Conservation (phyloP, 441 rosid genomes). For the Aleurites moluccanus region DNA sequence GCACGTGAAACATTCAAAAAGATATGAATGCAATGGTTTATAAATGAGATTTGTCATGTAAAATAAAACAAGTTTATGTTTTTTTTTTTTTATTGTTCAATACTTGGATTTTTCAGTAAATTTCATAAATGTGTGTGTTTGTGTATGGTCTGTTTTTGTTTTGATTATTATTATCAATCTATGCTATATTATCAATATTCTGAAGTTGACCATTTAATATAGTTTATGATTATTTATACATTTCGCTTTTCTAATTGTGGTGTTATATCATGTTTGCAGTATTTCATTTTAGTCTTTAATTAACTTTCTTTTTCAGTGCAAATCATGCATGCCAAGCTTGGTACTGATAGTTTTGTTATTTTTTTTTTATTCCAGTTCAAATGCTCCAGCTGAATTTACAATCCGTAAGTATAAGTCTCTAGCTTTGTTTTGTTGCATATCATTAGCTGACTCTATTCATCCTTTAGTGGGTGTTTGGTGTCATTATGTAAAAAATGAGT, state of each 20-base stretch:
- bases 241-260: background rate
- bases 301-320: background rate
- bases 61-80: background rate
- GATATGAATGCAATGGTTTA: too few species aligned
- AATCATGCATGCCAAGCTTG: background rate
- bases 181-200: background rate
- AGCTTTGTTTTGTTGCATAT: slow-evolving; percentile 1
- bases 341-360: too few species aligned
- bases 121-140: background rate
- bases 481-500: too few species aligned
- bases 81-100: too few species aligned
- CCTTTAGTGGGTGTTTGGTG: too few species aligned
- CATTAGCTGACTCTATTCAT: background rate
- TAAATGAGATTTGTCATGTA: background rate
- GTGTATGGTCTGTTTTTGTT: background rate
- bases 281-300: background rate
- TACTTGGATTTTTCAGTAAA: too few species aligned
- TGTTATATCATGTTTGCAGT: background rate
- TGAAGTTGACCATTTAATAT: background rate
- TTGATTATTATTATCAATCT: background rate
- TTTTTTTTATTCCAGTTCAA: too few species aligned
- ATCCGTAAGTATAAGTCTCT: slow-evolving; percentile 67
- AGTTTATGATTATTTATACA: background rate
- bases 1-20: background rate
- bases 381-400: slow-evolving; percentile 75